A percentile compares a stretch with the other conserved stretches of the same genome.
phyloP scores from a whole-genome alignment of 768 basidiomycete species.

The Mycena amicta region DNA sequence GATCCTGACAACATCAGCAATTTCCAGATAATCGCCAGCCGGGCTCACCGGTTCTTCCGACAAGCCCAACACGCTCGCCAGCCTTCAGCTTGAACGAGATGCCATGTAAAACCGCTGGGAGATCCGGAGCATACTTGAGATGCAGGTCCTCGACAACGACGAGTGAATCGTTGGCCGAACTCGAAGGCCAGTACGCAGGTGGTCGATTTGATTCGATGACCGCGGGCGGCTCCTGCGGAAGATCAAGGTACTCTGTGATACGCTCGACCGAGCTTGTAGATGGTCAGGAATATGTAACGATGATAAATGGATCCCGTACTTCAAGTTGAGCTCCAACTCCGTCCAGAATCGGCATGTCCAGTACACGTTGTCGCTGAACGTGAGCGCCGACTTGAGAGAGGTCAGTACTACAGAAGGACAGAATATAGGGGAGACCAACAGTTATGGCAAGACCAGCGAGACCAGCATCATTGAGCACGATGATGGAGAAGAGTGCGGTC shows the following conservation, averaged over 20 bases:
- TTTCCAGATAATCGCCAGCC: background rate
- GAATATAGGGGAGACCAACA: constrained; percentile 41
- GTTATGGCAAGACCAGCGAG: constrained; percentile 77
- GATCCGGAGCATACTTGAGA: constrained; percentile 82
- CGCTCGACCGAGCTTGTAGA: constrained; percentile 77
- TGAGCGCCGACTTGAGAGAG: constrained; percentile 35
- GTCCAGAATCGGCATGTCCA: constrained; percentile 59
- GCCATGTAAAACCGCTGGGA: constrained; percentile 77
- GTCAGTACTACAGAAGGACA: background rate
- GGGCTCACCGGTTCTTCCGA: constrained; percentile 71
- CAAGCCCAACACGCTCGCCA: constrained; percentile 76
- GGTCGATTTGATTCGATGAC: constrained; percentile 72
- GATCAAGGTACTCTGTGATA: constrained; percentile 84
- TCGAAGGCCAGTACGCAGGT: constrained; percentile 93
- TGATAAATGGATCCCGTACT: constrained; percentile 46
- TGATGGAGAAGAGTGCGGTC: constrained; percentile 78
- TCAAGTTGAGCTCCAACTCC: constrained; percentile 76
- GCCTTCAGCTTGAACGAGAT: constrained; percentile 75
- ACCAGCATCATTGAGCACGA: constrained; percentile 58
- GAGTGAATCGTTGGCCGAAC: constrained; percentile 55
- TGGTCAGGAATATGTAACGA: constrained; percentile 1
- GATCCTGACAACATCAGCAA: constrained; percentile 47
- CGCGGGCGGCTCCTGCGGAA: constrained; percentile 83
- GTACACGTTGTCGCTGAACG: constrained; percentile 52
- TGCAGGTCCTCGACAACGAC: constrained; percentile 74